Evolutionary conservation across 1,284 basidiomycete genomes (phyloP), one percentile per base, ranked within the genome.

Genomic region (Moniliella sp.): DNA sequence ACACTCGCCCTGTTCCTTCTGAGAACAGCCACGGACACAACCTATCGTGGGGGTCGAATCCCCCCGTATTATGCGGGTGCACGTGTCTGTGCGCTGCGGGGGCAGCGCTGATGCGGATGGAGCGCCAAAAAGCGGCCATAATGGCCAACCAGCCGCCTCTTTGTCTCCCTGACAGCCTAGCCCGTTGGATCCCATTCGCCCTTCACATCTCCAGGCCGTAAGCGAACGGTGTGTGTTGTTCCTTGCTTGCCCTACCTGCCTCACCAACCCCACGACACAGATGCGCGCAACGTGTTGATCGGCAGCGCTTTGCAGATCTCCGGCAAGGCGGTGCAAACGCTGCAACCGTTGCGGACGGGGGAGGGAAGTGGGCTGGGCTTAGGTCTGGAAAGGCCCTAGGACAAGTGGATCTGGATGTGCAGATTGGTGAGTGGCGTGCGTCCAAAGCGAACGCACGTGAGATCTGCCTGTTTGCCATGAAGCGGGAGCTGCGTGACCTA

Each of bases 191-290:
- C 9, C 52, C 53, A 16, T 41, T 59, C 10, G 57, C 56, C 5
- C 42, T 59, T 9, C 46, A 43, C 0, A 49, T 49, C 13, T 48
- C 44, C 56, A 56, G 26, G 48, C 52, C 3, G 46, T 59, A 2
- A 37, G 49, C 0, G 44, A 40, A 11, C 45, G 49, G 16, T 59
- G 56, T 32, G 43, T n/a, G n/a, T n/a, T n/a, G n/a, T n/a, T n/a
- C n/a, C n/a, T n/a, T n/a, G n/a, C n/a, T n/a, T 59, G 56, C 15
- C 54, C 54, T 1, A 57, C 54, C 3, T 59, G 56, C 29, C 45
- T 51, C 15, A 37, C 39, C 3, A 45, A 54, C 28, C 46, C 54
- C 1, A 42, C 40, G 5, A 52, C 46, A 16, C 39, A 42, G 32
- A 29, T 15, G 10, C 43, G 35, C n/a, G 52, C 54, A 42, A 40